Evolutionary conservation across 2,329 filamentous ascomycete genomes (phyloP).

Genomic region (Apiospora sp.): DNA sequence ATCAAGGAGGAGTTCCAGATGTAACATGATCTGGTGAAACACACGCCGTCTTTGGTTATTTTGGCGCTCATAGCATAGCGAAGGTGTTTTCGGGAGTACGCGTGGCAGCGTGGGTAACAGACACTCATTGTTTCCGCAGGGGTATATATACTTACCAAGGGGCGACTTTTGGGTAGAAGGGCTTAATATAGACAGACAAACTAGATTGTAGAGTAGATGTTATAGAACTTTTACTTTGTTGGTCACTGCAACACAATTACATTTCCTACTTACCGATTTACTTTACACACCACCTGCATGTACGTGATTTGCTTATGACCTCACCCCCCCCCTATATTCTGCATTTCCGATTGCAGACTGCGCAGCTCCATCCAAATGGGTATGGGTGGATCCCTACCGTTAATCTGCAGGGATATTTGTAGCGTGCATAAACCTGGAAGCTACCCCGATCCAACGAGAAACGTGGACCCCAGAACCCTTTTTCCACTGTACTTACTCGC

Average conservation of each 20-base stretch:
- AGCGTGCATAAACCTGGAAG: constrained; percentile 13
- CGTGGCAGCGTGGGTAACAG: background rate
- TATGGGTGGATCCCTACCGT: background rate
- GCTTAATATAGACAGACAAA: constrained; percentile 10
- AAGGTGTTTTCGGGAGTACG: background rate
- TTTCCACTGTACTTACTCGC: background rate
- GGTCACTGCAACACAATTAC: background rate
- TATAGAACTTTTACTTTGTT: constrained; percentile 5
- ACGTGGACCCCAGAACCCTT: background rate
- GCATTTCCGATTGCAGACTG: background rate
- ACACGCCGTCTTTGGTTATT: constrained; percentile 10
- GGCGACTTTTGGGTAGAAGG: constrained; percentile 12
- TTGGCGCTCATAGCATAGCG: constrained; percentile 18
- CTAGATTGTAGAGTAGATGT: constrained; percentile 1
- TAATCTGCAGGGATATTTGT: constrained; percentile 9
- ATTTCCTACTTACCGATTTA: too few relatives aligned
- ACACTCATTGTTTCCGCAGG: background rate
- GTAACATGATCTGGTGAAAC: constrained; percentile 42
- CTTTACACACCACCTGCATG: too few relatives aligned
- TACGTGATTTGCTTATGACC: background rate
- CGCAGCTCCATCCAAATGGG: background rate
- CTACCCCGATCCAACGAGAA: constrained; percentile 17
- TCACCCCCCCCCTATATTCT: background rate
- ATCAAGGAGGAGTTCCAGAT: constrained; percentile 75
- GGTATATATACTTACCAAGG: background rate